Base-by-base conservation (phyloP, 305 asterid species). In the Rubia balearica region DNA sequence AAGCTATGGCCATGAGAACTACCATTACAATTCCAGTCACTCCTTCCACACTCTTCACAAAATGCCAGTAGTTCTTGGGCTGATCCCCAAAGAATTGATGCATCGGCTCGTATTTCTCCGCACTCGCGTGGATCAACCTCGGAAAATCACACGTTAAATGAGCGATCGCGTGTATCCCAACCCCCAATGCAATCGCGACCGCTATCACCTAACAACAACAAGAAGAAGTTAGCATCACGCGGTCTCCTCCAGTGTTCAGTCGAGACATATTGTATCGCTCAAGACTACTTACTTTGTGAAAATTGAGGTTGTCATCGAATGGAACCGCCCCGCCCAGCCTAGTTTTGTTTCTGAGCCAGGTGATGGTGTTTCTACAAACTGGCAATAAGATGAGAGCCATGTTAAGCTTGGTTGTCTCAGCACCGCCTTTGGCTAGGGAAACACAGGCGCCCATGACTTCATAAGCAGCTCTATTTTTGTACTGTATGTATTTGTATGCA, bases 261-360 rank as follows among this genome's bases (percentile, higher is more conserved):
- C 53, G 53, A 8, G 14, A 8, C 11, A 3, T 10, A 41, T 41
- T 41, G 45, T 41, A 41, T 41, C 1, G 9, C 45, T 41, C 7
- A 12, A 0, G 5, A 41, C 86, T 85, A 41, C 86, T 85, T 64
- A 85, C 97, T 74, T 92, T 88, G 85, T 92, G 98, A 81, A 92
- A 92, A 62, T 90, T 92, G 71, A 92, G 90, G 79, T 88, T 90
- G 81, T 92, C 98, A 53, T 92, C 98, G 24, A 92, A 92, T 0
- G 98, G 97, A 22, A 92, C 93, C n/a, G 90, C 97, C 21, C 30
- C 77, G 38, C 90, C 96, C 0, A 92, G 79, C 76, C 69, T 82
- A 19, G 98, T 92, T 87, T 87, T 92, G 90, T 88, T 89, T 62
- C 97, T 70, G 17, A 92, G 97, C 97, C 97, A 92, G 1, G 96